A percentile compares a stretch with the other conserved stretches of the same genome.
Evolutionary conservation across 2,329 filamentous ascomycete genomes (phyloP).

Genomic region (Ceratocystiopsis sp.): DNA sequence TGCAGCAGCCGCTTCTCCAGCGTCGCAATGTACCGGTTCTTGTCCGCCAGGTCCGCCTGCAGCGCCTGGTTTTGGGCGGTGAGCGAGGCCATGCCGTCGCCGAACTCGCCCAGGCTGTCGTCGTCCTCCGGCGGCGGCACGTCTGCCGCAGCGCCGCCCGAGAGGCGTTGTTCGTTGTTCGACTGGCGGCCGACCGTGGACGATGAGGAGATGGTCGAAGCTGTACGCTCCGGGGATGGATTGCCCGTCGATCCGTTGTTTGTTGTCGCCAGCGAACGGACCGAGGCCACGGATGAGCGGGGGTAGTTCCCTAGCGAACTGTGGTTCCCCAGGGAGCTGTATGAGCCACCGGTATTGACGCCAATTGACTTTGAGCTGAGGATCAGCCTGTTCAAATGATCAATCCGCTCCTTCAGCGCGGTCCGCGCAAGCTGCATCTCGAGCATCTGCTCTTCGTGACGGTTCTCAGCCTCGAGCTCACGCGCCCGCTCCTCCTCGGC

Average conservation of each 20-base stretch:
- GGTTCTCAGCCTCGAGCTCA: constrained; percentile 64
- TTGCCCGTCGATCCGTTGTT: constrained; percentile 19
- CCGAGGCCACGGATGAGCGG: constrained; percentile 41
- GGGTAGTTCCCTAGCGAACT: constrained; percentile 49
- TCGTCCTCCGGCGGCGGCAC: constrained; percentile 39
- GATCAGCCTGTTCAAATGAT: constrained; percentile 89
- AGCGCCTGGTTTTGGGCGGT: constrained; percentile 78
- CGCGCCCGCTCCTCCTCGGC: constrained; percentile 56
- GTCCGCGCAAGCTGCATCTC: constrained; percentile 97
- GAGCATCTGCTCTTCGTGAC: constrained; percentile 92
- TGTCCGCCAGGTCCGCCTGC: constrained; percentile 88
- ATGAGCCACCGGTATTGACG: constrained; percentile 64
- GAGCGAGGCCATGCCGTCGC: constrained; percentile 69
- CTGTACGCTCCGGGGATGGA: constrained; percentile 42
- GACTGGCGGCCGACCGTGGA: constrained; percentile 41
- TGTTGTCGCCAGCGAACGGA: constrained; percentile 34
- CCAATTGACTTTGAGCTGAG: constrained; percentile 90
- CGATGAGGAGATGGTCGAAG: constrained; percentile 48
- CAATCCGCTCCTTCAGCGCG: constrained; percentile 89
- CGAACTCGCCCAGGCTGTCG: constrained; percentile 63
- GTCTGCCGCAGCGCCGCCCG: constrained; percentile 21
- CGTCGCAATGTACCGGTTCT: constrained; percentile 90
- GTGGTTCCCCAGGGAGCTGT: constrained; percentile 49
- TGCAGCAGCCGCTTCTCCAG: constrained; percentile 85
- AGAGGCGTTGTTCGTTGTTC: constrained; percentile 25